Evolutionary conservation across 441 rosid genomes (phyloP), one percentile per base, ranked within the genome.

Genomic region (Mallotus repandus): DNA sequence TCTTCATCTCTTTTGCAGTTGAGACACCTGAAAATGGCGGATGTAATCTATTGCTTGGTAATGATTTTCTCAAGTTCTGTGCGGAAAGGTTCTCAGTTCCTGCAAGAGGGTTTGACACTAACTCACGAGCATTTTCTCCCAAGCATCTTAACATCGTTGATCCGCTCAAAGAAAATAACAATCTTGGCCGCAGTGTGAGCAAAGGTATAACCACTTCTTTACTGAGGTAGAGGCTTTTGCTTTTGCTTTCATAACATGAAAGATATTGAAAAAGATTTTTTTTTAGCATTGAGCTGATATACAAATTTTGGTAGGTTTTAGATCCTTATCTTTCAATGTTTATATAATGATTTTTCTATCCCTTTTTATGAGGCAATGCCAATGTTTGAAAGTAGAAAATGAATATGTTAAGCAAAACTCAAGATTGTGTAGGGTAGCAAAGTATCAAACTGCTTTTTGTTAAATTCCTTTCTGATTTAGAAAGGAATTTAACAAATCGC

Each of bases 181-280:
- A 92, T 79, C 97, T 94, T 70, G 98, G 98, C 38, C 95, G 97
- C 63, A 94, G 97, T 75, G 97, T 94, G 18, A 94, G 91, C 91
- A 89, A 87, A 93, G 96, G 98, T 93, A 65, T 65, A 22, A 50
- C 8, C 38, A 19, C 18, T 50, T 15, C 4, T 61, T 29, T 62
- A 15, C 74, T 70, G 12, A 46, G 63, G 54, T 32, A 52, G 32
- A 65, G 16, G 18, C 21, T 15, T 68, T 41, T n/a, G 32, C 49
- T 41, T 68, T 38, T 13, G 0, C 53, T 15, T 73, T 21, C 18
- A 0, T 21, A 10, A 15, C 21, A 9, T 46, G 38, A 35, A 19
- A 22, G 53, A 43, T 14, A 4, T 65, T 8, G 7, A 2, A 43
- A 19, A 12, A 5, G 22, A 62, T 45, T 8, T 8, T 45, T 45